Base-by-base conservation (phyloP, 2,329 filamentous ascomycete genomes). In the Cercospora sp. region DNA sequence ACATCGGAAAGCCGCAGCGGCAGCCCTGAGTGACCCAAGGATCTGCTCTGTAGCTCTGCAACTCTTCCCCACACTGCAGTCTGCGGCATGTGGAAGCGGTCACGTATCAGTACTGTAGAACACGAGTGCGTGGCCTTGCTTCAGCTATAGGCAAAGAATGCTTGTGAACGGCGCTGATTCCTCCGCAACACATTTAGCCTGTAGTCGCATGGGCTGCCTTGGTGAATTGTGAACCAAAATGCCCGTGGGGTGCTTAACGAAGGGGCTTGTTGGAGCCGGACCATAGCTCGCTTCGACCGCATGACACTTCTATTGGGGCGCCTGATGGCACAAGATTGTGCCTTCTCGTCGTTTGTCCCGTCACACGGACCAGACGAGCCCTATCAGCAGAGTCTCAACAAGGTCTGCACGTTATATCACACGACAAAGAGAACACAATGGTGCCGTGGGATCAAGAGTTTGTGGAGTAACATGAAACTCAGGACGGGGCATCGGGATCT, bases 401-500 rank as follows among this genome's bases (percentile, higher is more conserved):
- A 51, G 45, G 45, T 20, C 45, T 23, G 45, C 45, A 51, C 18
- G 45, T 12, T 23, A 51, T 51, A 51, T 51, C 45, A 51, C 20
- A 51, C 45, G 18, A 51, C 45, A 51, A 4, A 23, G 20, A 23
- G n/a, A 20, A 18, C 42, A 48, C 42, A 23, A 48, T 23, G n/a
- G 42, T 48, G 42, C 42, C 8, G 45, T 23, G 20, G 20, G 45
- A 26, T 51, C 45, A 26, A 51, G 13, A 28, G 53, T 28, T 31
- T 31, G 30, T 28, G 53, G 53, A 58, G 53, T 58, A n/a, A 30
- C 53, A 30, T 31, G 53, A 58, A 33, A 58, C 30, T 58, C 53
- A 58, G 53, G 13, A 58, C n/a, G 53, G 53, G 53, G 53, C 53
- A 58, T 10, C 53, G 53, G 53, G 26, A 58, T 58, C 53, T 58